Base-by-base conservation (phyloP, 1,284 basidiomycete species). In the Irpex sp. region DNA sequence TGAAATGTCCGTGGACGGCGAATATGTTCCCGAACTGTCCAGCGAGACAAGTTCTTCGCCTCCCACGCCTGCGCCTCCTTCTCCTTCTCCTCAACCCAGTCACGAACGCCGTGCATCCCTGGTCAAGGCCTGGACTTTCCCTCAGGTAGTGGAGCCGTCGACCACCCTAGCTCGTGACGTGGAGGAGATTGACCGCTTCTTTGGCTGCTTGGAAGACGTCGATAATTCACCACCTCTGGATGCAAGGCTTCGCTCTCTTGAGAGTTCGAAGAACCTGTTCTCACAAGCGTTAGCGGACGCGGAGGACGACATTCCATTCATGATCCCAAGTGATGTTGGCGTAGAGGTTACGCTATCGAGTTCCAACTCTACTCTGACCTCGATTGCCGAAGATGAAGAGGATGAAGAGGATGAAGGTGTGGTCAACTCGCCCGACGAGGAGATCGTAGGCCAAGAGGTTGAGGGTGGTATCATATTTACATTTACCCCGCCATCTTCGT, bases 121-220 rank as follows among this genome's bases (percentile, higher is more conserved):
- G 23, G 82, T 82, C 23, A 86, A 82, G 72, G 77, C 78, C 0
- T 91, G 90, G 90, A 86, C 85, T 0, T 91, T 91, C 74, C 87
- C 88, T 0, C 75, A 71, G 39, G 77, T 73, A 48, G 64, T 68
- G 18, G 72, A 71, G 39, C 57, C 67, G 18, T 58, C 68, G 21
- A 60, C 66, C 12, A 61, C 66, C 8, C 67, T 55, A 19, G 67
- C 67, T 1, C 70, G 71, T 18, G 63, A 71, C 1, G 72, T 78
- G 8, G 77, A 77, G 37, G 80, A 82, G 55, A 76, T 85, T 33
- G 89, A 91, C 68, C 80, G 76, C 37, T 91, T 91, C 79, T 91
- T 91, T 67, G 85, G 81, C 47, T 91, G 88, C 67, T 72, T 91
- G 65, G 85, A 86, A 58, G 87, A 88, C 60, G 70, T 74, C 28